A percentile compares a stretch with the other conserved stretches of the same genome.
These are phyloP conservation scores for Debaryomyces maramus DNA, from an alignment of 805 yeast genomes.

Conservation along the genomic window DNA sequence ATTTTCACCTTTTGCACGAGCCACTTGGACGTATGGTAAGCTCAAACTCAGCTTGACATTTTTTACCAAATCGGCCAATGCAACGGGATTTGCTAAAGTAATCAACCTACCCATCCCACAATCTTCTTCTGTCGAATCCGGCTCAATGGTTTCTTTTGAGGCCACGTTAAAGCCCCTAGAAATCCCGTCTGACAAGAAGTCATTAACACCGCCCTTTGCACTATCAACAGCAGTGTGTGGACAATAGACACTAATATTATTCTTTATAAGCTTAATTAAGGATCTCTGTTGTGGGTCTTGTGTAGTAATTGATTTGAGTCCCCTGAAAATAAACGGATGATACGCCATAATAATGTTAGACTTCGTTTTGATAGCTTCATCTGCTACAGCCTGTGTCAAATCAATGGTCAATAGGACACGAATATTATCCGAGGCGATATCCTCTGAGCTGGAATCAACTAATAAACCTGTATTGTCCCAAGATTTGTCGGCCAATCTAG, in stretches of 20 bases:
- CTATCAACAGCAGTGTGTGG: conserved; percentile 98
- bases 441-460: conserved; percentile 59
- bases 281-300: conserved; percentile 80
- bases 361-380: conserved; percentile 68
- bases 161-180: conserved; percentile 25
- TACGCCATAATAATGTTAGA: conserved; percentile 74
- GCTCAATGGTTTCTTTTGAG: conserved; percentile 42
- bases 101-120: conserved; percentile 86
- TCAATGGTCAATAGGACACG: conserved; percentile 74
- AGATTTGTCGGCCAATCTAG: conserved; percentile 72
- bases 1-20: conserved; percentile 31
- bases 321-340: conserved; percentile 89
- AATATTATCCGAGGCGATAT: conserved; percentile 17
- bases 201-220: conserved; percentile 90
- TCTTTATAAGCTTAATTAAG: conserved; percentile 65
- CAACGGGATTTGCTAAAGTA: conserved; percentile 42
- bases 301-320: conserved; percentile 68
- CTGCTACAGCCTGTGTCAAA: conserved; percentile 76
- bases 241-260: conserved; percentile 84
- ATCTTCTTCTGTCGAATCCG: conserved; percentile 43
- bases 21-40: conserved; percentile 63
- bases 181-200: conserved; percentile 75
- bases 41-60: conserved; percentile 55
- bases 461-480: conserved; percentile 97
- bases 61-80: conserved; percentile 45